Evolutionary conservation across 176 grass and related monocot genomes (phyloP).

Genomic region (Oryza brachyantha): DNA sequence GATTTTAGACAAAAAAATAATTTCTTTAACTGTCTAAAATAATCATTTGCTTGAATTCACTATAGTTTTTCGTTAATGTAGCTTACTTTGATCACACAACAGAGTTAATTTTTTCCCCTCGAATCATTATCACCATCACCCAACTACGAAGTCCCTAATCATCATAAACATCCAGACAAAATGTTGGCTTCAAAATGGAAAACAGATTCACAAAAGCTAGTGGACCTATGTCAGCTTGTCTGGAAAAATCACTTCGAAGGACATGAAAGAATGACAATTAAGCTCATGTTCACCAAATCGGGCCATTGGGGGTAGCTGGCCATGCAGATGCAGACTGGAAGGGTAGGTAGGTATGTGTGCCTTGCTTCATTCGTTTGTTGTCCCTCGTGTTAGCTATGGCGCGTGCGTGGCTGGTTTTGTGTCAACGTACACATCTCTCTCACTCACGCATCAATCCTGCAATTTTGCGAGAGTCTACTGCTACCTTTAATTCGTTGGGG

Average conservation of each 20-base stretch:
- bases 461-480: not conserved
- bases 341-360: not conserved
- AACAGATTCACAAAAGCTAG: not conserved
- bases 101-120: too few species aligned
- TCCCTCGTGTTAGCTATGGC: too few species aligned
- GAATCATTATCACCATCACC: too few species aligned
- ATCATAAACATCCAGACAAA: too few species aligned
- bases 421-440: constrained; percentile 8
- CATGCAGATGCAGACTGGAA: constrained; percentile 1
- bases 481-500: not conserved
- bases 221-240: not conserved
- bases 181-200: not conserved
- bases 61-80: too few species aligned
- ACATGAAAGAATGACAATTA: not conserved
- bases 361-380: not conserved
- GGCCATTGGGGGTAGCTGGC: not conserved
- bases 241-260: not conserved
- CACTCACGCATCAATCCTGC: not conserved
- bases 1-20: too few species aligned
- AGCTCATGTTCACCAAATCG: not conserved
- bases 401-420: constrained; percentile 6
- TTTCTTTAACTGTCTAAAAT: too few species aligned
- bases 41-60: too few species aligned
- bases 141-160: too few species aligned
- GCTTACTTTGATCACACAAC: too few species aligned